Base-by-base conservation (phyloP, 805 yeast species). In the Candida sithepensis region DNA sequence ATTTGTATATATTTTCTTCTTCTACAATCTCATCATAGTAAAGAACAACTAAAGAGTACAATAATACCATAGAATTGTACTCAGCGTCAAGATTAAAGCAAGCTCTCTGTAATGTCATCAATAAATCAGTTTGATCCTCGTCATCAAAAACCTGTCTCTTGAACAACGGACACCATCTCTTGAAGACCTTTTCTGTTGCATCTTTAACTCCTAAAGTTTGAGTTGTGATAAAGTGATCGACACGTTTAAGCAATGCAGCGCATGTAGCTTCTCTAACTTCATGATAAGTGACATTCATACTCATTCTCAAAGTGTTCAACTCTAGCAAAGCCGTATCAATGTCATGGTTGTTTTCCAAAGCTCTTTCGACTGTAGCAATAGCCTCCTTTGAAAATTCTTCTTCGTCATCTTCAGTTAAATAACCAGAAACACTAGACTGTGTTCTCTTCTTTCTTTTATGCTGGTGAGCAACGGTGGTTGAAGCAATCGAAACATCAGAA, bases 251-350 rank as follows among this genome's bases (percentile, higher is more conserved):
- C 59, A 94, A 71, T 0, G 97, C 94, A 34, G 74, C 73, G 32
- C 82, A 72, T 0, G 96, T 88, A 4, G 96, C 96, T 26, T 72
- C 67, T 63, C 97, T 79, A 13, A 94, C 97, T 61, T 91, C 96
- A 59, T 88, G 95, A 66, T 94, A 92, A 0, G 94, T 79, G 16
- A 90, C 99, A 64, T 94, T 89, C 94, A 91, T 86, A 59, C 97
- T 88, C 99, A 94, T 92, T 69, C 98, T 79, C 61, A 94, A 75
- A 0, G 99, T 94, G 64, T 92, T 92, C 59, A 94, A 77, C 69
- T 94, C 99, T 50, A 94, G 71, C 53, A 89, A 70, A 0, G 99
- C 97, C 13, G 96, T 91, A 63, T 92, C 97, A 50, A 89, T 74
- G 59, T 88, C 96, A 67, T 94, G 99, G 65, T 89, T 87, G 60